A percentile compares a stretch with the other conserved stretches of the same genome.
Evolutionary conservation across 1,284 basidiomycete species (phyloP).

Genomic region (Malassezia caprae): DNA sequence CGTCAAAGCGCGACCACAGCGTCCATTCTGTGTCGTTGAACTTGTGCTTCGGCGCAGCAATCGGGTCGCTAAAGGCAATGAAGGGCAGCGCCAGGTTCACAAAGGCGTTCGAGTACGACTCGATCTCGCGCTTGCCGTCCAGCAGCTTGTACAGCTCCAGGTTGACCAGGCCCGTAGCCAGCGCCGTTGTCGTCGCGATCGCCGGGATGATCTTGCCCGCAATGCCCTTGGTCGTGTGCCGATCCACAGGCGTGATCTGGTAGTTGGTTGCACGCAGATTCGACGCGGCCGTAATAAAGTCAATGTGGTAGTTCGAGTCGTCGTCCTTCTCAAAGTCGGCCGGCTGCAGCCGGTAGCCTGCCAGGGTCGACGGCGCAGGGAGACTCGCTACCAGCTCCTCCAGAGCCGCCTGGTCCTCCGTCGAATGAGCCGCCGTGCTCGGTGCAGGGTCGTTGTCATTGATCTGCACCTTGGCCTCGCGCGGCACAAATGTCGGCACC

Average conservation of each 20-base stretch:
- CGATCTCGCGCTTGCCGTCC: slow-evolving; percentile 82
- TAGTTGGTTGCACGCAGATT: slow-evolving; percentile 97
- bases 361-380: slow-evolving; percentile 56
- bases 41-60: slow-evolving; percentile 58
- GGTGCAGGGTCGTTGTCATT: slow-evolving; percentile 77
- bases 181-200: slow-evolving; percentile 92
- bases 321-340: slow-evolving; percentile 99
- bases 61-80: slow-evolving; percentile 98
- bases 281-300: slow-evolving; percentile 96
- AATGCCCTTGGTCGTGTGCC: slow-evolving; percentile 93
- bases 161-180: slow-evolving; percentile 89
- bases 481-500: slow-evolving; percentile 87
- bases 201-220: slow-evolving; percentile 99
- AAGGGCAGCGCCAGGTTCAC: slow-evolving; percentile 95
- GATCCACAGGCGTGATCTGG: slow-evolving; percentile 74
- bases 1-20: slow-evolving; percentile 86
- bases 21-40: slow-evolving; percentile 74
- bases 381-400: slow-evolving; percentile 39
- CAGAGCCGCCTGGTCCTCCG: slow-evolving; percentile 23
- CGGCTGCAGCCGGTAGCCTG: slow-evolving; percentile 84
- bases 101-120: slow-evolving; percentile 90
- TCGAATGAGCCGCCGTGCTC: slow-evolving; percentile 42
- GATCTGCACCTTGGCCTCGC: slow-evolving; percentile 83
- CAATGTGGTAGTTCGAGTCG: slow-evolving; percentile 94
- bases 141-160: slow-evolving; percentile 91